Conservation (phyloP, 345 rosid genomes). For the Garcia nutans region DNA sequence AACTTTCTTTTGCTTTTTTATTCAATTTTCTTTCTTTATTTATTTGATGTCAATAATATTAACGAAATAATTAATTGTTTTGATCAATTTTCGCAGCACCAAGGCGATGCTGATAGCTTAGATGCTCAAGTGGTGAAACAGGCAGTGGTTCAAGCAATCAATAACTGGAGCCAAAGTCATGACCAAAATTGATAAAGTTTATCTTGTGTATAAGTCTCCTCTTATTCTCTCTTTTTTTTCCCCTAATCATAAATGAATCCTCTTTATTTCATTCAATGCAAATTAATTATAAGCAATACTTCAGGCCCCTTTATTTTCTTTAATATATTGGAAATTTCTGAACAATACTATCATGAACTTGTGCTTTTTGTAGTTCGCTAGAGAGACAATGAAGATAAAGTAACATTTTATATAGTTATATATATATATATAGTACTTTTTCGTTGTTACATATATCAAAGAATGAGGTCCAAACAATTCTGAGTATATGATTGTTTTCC, state of each 20-base stretch:
- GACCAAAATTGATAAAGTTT: not conserved
- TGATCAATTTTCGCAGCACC: slow-evolving; percentile 42
- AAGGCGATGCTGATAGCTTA: slow-evolving; percentile 50
- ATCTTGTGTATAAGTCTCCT: too few relatives aligned
- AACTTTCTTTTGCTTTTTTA: not conserved
- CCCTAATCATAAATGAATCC: not conserved
- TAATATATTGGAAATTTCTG: too few relatives aligned
- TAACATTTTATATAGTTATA: not conserved
- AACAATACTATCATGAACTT: too few relatives aligned
- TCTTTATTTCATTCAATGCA: not conserved
- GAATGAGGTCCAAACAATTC: not conserved
- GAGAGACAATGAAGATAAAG: too few relatives aligned
- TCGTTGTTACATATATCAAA: not conserved
- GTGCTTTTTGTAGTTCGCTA: too few relatives aligned
- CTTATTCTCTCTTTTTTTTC: not conserved
- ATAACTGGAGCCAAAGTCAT: slow-evolving; percentile 47
- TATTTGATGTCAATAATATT: too few relatives aligned
- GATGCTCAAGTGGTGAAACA: slow-evolving; percentile 72
- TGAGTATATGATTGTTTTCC: not conserved
- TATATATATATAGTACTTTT: not conserved
- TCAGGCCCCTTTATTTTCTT: not conserved
- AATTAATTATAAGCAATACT: not conserved
- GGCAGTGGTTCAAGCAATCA: slow-evolving; percentile 66
- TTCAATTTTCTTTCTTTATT: not conserved
- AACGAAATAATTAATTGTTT: not conserved